Evolutionary conservation across 768 basidiomycete species (phyloP), one percentile per base, ranked within the genome.

Genomic region (Tulasnella sp.): DNA sequence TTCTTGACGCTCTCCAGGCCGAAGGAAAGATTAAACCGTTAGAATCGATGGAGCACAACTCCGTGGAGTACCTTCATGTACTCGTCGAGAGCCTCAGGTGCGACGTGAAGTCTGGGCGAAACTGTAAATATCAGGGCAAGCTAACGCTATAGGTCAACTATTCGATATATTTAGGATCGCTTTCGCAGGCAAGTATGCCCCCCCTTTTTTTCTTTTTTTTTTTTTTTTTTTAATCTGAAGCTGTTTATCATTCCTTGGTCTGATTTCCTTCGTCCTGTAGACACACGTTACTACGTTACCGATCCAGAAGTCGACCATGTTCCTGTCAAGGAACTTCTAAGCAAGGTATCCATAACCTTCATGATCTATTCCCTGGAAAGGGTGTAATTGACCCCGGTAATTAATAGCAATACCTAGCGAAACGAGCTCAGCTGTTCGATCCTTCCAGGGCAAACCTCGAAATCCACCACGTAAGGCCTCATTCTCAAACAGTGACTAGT

Each of bases 271-370:
- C 80, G 26, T 37, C 32, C 16, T 35, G 77, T 83, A 93, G 96
- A 98, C 80, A 92, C 90, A 48, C 90, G 92, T 82, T 93, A 93
- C 85, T 98, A 93, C 84, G 92, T 98, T n/a, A 88, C 94, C 0
- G 98, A 99, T 83, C 97, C 96, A 0, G 91, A 93, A 0, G 86
- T 92, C 35, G 87, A 87, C 55, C 87, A 91, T 77, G 87, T 96
- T 11, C 96, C 96, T 0, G 91, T 98, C 35, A 86, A 92, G 78
- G 87, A 95, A 82, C 85, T 99, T 13, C 84, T 99, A 69, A 95
- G 92, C 88, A 92, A 94, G 88, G 94, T 92, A 70, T 46, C 83
- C 39, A 32, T 51, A 23, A 26, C 5, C 48, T 5, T 48, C 57
- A 67, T 39, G 29, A 40, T 32, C 74, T 69, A 55, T 44, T 61